phyloP scores from a whole-genome alignment of 305 asterid species.

The Ajuga reptans region DNA sequence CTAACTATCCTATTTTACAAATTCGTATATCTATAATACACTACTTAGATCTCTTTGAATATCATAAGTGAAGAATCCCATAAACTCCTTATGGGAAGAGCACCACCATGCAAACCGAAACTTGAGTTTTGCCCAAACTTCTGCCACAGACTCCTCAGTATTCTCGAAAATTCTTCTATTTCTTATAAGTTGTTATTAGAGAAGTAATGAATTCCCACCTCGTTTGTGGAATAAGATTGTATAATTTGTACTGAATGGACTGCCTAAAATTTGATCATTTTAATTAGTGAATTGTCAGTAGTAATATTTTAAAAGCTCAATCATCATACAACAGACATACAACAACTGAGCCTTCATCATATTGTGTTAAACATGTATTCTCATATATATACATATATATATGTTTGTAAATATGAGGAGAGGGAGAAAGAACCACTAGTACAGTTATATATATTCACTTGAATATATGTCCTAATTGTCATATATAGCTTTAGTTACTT shows the following conservation, averaged over 20 bases:
- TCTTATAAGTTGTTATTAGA: background rate
- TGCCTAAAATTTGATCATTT: background rate
- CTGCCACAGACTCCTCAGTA: no score
- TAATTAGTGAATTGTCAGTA: no score
- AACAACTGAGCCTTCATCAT: background rate
- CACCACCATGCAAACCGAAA: no score
- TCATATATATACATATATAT: no score
- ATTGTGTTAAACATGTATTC: background rate
- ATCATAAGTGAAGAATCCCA: no score
- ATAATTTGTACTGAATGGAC: background rate
- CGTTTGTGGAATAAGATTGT: background rate
- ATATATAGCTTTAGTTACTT: conserved; percentile 21
- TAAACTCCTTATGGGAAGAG: no score
- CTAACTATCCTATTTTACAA: no score
- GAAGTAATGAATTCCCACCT: background rate
- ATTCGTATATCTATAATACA: no score
- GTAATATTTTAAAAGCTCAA: background rate
- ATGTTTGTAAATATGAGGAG: background rate
- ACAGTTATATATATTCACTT: background rate
- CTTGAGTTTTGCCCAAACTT: no score
- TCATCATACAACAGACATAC: background rate
- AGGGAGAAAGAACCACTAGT: conserved; percentile 5
- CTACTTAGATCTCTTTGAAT: no score
- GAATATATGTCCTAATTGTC: conserved; percentile 8
- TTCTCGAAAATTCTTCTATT: no score